Evolutionary conservation across 768 basidiomycete species (phyloP).

Genomic region (Tricholoma saponaceum): DNA sequence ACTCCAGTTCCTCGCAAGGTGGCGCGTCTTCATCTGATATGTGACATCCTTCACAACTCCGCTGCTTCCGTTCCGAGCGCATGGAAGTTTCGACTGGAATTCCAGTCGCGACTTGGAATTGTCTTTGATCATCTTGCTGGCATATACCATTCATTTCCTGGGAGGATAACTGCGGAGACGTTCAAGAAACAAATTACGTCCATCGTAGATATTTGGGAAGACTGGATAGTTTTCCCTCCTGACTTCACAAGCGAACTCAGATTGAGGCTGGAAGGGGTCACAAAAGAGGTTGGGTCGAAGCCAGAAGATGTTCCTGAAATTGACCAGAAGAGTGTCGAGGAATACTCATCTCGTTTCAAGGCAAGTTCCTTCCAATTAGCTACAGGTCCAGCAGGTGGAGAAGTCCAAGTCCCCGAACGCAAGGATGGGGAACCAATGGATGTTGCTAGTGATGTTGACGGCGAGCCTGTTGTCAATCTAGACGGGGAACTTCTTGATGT

Average conservation of each 20-base stretch:
- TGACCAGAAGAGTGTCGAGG: constrained; percentile 22
- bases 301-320: constrained; percentile 24
- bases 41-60: constrained; percentile 97
- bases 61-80: constrained; percentile 91
- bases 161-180: constrained; percentile 91
- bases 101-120: constrained; percentile 85
- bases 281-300: constrained; percentile 23
- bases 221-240: constrained; percentile 95
- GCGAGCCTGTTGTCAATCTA: constrained; percentile 34
- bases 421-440: constrained; percentile 30
- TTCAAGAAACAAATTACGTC: constrained; percentile 91
- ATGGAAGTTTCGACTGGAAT: constrained; percentile 96
- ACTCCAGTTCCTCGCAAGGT: constrained; percentile 98
- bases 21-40: constrained; percentile 90
- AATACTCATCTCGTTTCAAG: constrained; percentile 66
- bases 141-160: constrained; percentile 94
- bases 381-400: constrained; percentile 30
- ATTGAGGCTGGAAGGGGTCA: constrained; percentile 64
- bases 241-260: constrained; percentile 78
- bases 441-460: constrained; percentile 40
- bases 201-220: constrained; percentile 95
- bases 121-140: constrained; percentile 95
- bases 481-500: constrained; percentile 44
- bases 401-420: constrained; percentile 17
- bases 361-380: constrained; percentile 75